phyloP scores from a whole-genome alignment of 352 stramenopile species.

The Pythium brachiatum region DNA sequence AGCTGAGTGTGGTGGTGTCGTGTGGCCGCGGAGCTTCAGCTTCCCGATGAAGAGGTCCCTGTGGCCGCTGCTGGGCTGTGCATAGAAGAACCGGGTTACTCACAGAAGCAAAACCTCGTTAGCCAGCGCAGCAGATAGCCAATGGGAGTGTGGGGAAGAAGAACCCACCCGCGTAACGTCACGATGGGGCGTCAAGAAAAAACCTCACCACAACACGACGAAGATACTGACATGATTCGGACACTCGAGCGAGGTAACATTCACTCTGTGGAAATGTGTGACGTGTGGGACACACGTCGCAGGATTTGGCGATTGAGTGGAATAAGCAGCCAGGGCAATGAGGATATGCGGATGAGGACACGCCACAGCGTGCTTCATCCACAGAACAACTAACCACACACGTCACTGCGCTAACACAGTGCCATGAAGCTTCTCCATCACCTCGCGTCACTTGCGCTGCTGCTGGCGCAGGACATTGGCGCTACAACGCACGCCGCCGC shows the following conservation, averaged over 20 bases:
- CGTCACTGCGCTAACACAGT: background rate
- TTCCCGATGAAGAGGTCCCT: background rate
- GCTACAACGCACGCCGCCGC: background rate
- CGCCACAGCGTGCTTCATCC: background rate
- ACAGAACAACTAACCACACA: background rate
- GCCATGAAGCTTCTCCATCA: background rate
- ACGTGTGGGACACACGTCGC: constrained; percentile 5
- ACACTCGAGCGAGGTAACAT: background rate
- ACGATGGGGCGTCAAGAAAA: background rate
- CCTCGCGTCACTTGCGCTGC: background rate
- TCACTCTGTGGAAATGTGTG: background rate
- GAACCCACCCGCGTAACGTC: background rate
- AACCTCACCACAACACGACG: constrained; percentile 15
- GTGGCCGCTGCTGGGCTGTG: background rate
- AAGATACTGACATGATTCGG: constrained; percentile 8
- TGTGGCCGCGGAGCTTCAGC: constrained; percentile 4
- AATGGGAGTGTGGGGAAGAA: background rate
- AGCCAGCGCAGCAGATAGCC: background rate
- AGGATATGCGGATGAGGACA: background rate
- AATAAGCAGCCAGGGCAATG: background rate
- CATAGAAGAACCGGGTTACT: constrained; percentile 17
- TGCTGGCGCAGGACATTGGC: no score
- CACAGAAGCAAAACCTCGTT: constrained; percentile 6
- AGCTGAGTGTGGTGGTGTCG: constrained; percentile 3
- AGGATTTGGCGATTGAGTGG: background rate